Percentiles rank a stretch among this genome's conserved stretches.
These are phyloP conservation scores for Litsea cubeba DNA, from an alignment of 164 flowering plant genomes.

Conservation along the genomic window DNA sequence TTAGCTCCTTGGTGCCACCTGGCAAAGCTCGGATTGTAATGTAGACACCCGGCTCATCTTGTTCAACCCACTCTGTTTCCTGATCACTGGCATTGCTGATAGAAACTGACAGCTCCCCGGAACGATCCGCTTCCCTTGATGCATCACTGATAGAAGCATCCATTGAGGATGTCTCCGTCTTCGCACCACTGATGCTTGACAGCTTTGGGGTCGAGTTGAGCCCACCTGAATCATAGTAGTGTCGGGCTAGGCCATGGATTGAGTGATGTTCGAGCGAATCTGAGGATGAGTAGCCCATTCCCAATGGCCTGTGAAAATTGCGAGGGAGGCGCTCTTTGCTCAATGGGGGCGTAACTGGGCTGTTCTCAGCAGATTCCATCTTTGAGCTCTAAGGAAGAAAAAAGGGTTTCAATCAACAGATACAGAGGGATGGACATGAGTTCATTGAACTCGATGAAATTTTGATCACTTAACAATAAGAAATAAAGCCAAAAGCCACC, in stretches of 20 bases:
- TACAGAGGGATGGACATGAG: neutral
- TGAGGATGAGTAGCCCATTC: constrained; percentile 70
- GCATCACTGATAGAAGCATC: constrained; percentile 81
- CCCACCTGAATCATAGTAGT: constrained; percentile 44
- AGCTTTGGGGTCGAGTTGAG: constrained; percentile 75
- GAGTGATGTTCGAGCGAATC: constrained; percentile 81
- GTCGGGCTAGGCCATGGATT: constrained; percentile 30
- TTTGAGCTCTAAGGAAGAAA: constrained; percentile 47
- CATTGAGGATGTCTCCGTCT: constrained; percentile 72
- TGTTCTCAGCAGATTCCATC: constrained; percentile 60
- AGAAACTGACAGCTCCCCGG: constrained; percentile 66
- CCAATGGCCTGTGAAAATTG: constrained; percentile 46
- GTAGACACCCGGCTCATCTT: constrained; percentile 87
- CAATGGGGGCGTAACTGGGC: constrained; percentile 86
- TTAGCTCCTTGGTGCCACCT: constrained; percentile 67
- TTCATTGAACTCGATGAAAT: neutral
- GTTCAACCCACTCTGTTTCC: constrained; percentile 90
- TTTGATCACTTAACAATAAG: too few species aligned
- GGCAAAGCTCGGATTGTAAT: constrained; percentile 72
- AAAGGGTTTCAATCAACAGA: neutral
- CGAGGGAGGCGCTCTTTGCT: constrained; percentile 66
- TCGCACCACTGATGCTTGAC: constrained; percentile 72
- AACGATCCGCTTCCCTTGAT: constrained; percentile 72
- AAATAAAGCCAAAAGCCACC: neutral
- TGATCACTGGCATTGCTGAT: constrained; percentile 87